These are phyloP conservation scores for Orbilia oligospora DNA, from an alignment of 2,329 filamentous ascomycete species.

Conservation along the genomic window DNA sequence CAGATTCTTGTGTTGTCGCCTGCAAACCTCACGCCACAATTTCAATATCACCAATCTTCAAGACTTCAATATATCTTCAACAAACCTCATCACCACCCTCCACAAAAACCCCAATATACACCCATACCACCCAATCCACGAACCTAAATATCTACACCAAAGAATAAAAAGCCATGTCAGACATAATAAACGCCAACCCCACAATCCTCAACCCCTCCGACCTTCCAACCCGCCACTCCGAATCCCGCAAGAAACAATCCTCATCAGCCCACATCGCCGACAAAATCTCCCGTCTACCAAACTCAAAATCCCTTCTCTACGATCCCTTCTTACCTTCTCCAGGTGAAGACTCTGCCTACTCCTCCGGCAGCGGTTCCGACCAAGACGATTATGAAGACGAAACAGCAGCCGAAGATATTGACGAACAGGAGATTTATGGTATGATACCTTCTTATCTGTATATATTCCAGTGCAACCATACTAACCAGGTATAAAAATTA, in stretches of 20 bases:
- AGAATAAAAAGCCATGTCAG: conserved; percentile 65
- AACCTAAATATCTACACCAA: background rate
- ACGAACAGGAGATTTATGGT: conserved; percentile 98
- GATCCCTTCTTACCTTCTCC: conserved; percentile 41
- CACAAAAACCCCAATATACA: background rate
- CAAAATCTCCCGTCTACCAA: conserved; percentile 60
- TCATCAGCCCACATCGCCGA: conserved; percentile 65
- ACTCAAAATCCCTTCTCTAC: conserved; percentile 46
- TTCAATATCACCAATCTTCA: background rate
- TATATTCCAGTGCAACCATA: background rate
- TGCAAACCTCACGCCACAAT: conserved; percentile 17
- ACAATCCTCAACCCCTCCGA: conserved; percentile 90
- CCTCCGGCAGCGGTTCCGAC: conserved; percentile 41
- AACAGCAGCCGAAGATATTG: conserved; percentile 77
- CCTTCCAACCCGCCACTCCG: conserved; percentile 79
- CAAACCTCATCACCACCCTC: background rate
- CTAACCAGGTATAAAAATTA: conserved; percentile 65
- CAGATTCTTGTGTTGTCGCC: conserved; percentile 23
- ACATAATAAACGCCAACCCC: conserved; percentile 85
- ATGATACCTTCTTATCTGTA: background rate
- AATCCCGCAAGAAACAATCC: conserved; percentile 59
- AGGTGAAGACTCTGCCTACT: conserved; percentile 55
- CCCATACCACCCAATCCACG: background rate
- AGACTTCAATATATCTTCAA: conserved; percentile 13
- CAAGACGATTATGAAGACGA: conserved; percentile 65